Evolutionary conservation across 2,329 filamentous ascomycete species (phyloP), one percentile per base, ranked within the genome.

Genomic region (Trichoderma asperellum): DNA sequence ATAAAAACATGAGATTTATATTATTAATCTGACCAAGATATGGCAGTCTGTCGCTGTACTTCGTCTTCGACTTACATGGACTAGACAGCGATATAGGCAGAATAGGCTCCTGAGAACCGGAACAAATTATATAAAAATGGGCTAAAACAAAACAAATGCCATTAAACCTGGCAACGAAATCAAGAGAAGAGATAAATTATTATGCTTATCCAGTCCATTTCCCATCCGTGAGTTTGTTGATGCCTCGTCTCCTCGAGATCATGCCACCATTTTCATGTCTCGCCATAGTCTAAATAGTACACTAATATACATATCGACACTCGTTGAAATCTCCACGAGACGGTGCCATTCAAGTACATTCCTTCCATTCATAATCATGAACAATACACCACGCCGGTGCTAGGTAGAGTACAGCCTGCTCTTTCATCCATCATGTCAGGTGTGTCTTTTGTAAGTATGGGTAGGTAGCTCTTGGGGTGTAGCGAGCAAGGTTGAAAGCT

Each of bases 211-310:
- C 47, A 40, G 34, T 2, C 5, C 24, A 40, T 49, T 4, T 24
- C 35, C 16, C 8, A 8, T 52, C 27, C 35, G 4, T 14, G 27
- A 34, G n/a, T 53, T 53, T 21, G 27, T n/a, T 7, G 7, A 10
- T 55, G 55, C 32, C 16, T 4, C 32, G 11, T 14, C 24, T 32
- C 10, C 18, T 21, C 11, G 43, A 53, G 7, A 29, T 8, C 32
- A 40, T 55, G 35, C 40, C 57, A 16, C 18, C 6, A n/a, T 40
- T 29, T 40, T 18, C 29, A 3, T 52, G 21, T 55, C 14, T 49
- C 49, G n/a, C 52, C 21, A 67, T 67, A 24, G 24, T 24, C 24
- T 24, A 67, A 32, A 67, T 64, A 55, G 34, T 66, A 66, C 62
- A 66, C 11, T 40, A 37, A 49, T 67, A 58, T 67, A 67, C 40